phyloP scores from a whole-genome alignment of 331 rosid genomes.

The Phaseolus coccineus region DNA sequence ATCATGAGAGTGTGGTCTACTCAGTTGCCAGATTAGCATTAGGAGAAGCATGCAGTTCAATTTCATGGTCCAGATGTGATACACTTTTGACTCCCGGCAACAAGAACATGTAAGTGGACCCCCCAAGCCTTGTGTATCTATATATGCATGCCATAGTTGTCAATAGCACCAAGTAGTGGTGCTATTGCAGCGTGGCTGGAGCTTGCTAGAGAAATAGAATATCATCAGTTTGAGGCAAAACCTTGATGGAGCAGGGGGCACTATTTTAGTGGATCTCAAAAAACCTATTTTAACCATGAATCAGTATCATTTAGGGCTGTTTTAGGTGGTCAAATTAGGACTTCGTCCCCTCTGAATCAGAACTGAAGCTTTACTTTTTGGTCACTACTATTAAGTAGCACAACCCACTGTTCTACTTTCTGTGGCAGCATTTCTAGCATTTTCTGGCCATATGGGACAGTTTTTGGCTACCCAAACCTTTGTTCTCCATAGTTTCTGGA shows the following conservation, averaged over 20 bases:
- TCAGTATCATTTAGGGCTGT: neutral
- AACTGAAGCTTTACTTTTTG: neutral
- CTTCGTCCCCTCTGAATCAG: neutral
- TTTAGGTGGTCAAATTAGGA: neutral
- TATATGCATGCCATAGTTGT: neutral
- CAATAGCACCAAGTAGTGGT: neutral
- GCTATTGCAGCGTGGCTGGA: neutral
- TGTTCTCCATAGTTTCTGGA: neutral
- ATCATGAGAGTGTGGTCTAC: slow-evolving; percentile 73
- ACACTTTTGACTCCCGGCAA: slow-evolving; percentile 46
- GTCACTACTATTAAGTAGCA: neutral
- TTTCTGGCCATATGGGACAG: neutral
- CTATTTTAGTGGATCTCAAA: neutral
- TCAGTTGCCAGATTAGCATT: slow-evolving; percentile 69
- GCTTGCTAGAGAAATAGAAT: neutral
- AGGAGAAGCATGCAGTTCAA: slow-evolving; percentile 83
- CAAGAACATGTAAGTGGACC: slow-evolving; percentile 61
- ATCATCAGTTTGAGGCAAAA: neutral
- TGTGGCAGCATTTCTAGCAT: neutral
- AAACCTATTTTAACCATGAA: neutral
- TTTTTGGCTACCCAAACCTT: neutral
- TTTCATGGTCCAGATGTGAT: slow-evolving; percentile 61
- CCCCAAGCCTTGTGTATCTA: neutral
- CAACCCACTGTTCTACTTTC: neutral
- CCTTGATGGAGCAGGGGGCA: neutral